Evolutionary conservation across 139 green algal species (phyloP).

Genomic region (Chlamydomonas sp.): DNA sequence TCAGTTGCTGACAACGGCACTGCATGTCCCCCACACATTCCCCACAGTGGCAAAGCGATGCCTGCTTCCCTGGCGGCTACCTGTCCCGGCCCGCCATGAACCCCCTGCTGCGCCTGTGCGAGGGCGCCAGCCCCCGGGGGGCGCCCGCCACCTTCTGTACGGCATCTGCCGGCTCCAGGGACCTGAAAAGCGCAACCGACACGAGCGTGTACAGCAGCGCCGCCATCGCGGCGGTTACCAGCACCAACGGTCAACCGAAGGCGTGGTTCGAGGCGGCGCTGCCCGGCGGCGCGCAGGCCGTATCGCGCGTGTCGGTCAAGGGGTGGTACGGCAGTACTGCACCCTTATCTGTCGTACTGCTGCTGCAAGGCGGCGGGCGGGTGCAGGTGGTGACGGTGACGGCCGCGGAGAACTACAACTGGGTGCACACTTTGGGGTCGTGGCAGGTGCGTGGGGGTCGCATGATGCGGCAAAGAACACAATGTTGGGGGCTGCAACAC

Average conservation of each 20-base stretch:
- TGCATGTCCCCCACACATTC: no score
- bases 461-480: no score
- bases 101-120: slow-evolving; percentile 12
- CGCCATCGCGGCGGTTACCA: background rate
- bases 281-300: background rate
- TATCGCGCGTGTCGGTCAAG: slow-evolving; percentile 19
- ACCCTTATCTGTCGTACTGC: background rate
- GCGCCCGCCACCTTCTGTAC: slow-evolving; percentile 12
- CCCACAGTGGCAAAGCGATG: slow-evolving; percentile 23
- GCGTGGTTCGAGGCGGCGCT: slow-evolving; percentile 2
- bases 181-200: slow-evolving; percentile 1
- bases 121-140: background rate
- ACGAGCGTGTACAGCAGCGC: slow-evolving; percentile 12
- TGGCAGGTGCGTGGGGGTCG: background rate
- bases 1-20: no score
- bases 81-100: slow-evolving; percentile 24
- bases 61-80: slow-evolving; percentile 26
- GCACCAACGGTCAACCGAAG: background rate
- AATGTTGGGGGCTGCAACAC: no score
- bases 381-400: background rate
- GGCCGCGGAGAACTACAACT: slow-evolving; percentile 8
- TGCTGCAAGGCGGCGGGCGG: background rate
- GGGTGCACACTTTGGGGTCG: background rate
- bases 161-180: background rate
- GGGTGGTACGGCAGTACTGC: background rate